phyloP scores from a whole-genome alignment of 768 basidiomycete genomes.

The Russula abietina region DNA sequence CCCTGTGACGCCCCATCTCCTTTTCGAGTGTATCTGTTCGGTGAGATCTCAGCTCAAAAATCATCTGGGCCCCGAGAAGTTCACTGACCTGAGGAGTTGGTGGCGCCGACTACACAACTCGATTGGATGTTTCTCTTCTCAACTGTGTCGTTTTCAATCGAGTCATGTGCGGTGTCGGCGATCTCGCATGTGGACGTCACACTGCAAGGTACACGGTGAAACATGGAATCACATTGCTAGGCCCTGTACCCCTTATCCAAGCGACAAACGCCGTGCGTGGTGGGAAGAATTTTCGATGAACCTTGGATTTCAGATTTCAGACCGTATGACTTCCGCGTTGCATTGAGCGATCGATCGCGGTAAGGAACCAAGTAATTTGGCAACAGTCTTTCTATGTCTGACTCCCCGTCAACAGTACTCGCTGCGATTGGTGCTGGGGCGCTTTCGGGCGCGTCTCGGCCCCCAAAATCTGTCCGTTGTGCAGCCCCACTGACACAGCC shows the following conservation, averaged over 20 bases:
- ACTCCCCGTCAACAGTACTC: background rate
- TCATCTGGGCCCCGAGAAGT: too few relatives aligned
- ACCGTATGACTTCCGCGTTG: background rate
- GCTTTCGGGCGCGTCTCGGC: background rate
- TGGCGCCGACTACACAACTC: background rate
- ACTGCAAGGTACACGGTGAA: background rate
- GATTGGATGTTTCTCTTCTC: background rate
- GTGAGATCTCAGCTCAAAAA: background rate
- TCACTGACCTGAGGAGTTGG: background rate
- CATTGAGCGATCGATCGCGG: slow-evolving; percentile 3
- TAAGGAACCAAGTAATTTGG: background rate
- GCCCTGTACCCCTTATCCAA: background rate
- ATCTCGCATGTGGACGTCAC: background rate
- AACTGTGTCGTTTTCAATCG: background rate
- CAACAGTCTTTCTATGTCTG: background rate
- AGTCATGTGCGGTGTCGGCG: background rate
- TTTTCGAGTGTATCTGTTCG: background rate
- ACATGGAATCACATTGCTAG: background rate
- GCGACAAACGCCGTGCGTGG: background rate
- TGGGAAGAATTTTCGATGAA: background rate
- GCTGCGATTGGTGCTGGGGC: background rate
- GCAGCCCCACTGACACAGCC: background rate
- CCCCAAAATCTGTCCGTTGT: background rate
- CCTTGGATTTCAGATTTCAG: background rate
- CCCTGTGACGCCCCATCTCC: background rate